Base-by-base conservation (phyloP, 2,329 filamentous ascomycete species). In the Alternaria postmessia region DNA sequence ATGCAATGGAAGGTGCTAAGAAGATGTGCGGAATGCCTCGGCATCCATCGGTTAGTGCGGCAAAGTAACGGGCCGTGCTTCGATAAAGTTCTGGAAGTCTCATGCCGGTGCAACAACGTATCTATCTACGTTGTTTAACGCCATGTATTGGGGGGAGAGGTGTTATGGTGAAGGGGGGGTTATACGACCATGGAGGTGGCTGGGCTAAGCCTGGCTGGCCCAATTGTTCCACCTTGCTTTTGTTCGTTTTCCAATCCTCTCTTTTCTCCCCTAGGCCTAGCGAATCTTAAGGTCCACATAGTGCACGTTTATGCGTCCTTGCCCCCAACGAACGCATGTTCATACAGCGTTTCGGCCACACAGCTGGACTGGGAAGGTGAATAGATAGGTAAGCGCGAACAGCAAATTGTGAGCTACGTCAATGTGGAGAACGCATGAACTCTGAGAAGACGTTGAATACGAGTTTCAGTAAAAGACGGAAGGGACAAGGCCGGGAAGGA, bases 1-100 rank as follows among this genome's bases (percentile, higher is more conserved):
- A 70, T 67, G 62, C 66, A 63, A 63, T 68, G 52, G 66, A 69
- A 70, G 64, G 61, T 67, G 51, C 38, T 42, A 36, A 61, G 58
- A 66, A 67, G 59, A 48, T 14, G 26, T 48, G 60, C 67, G 63
- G 70, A 65, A 66, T 67, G 51, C 49, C 53, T 57, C 68, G 70
- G 68, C 54, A 70, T 67, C 32, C 38, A 9, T 51, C 60, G 60
- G 60, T 26, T 52, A 28, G 32, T 43, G 61, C 61, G 56, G 63
- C 53, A 51, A 44, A 53, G 48, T 22, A 46, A 38, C 54, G 54
- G 54, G 16, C 32, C 22, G 39, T 38, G 20, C 51, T 47, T 58
- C 49, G 34, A 54, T 42, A 30, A 11, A 9, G n/a, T 57, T 57
- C 48, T 52, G 9, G 48, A 53, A 57, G 41, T 3, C 7, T n/a